phyloP scores from a whole-genome alignment of 805 yeast species.

The Teunomyces gatunensis region DNA sequence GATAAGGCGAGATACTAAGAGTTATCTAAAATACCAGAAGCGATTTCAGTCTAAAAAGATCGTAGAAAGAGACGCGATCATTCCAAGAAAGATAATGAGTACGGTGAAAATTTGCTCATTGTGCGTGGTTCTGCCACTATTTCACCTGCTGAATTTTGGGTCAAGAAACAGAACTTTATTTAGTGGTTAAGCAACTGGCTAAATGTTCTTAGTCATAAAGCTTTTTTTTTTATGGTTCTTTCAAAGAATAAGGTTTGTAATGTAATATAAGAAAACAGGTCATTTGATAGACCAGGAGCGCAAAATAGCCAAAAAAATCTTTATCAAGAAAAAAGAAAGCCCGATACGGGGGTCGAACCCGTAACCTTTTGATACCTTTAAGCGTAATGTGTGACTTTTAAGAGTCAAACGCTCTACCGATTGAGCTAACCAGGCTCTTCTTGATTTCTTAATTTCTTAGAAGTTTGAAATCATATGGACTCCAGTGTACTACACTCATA shows the following conservation, averaged over 20 bases:
- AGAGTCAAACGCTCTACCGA: constrained; percentile 30
- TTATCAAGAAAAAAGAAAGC: constrained; percentile 10
- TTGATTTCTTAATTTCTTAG: background rate
- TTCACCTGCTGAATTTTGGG: background rate
- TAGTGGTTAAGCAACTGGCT: background rate
- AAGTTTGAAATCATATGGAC: too few species aligned
- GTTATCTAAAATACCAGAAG: background rate
- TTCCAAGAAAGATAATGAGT: background rate
- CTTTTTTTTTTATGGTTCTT: background rate
- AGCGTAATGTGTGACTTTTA: constrained; percentile 6
- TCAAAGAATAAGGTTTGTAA: background rate
- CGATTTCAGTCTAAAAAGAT: background rate
- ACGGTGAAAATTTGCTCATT: background rate
- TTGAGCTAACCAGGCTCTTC: constrained; percentile 26
- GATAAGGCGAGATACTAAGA: background rate
- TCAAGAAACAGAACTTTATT: background rate
- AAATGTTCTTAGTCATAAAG: background rate
- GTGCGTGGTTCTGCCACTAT: background rate
- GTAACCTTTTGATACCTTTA: constrained; percentile 23
- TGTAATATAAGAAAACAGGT: background rate
- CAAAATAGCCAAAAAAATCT: background rate
- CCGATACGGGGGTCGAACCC: constrained; percentile 31
- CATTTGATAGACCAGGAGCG: background rate
- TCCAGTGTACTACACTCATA: too few species aligned
- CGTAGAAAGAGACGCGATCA: background rate